Percentiles rank a stretch among this genome's conserved stretches.
Conservation (phyloP, 208 protist genomes). For the Wallacemonas collosoma region DNA sequence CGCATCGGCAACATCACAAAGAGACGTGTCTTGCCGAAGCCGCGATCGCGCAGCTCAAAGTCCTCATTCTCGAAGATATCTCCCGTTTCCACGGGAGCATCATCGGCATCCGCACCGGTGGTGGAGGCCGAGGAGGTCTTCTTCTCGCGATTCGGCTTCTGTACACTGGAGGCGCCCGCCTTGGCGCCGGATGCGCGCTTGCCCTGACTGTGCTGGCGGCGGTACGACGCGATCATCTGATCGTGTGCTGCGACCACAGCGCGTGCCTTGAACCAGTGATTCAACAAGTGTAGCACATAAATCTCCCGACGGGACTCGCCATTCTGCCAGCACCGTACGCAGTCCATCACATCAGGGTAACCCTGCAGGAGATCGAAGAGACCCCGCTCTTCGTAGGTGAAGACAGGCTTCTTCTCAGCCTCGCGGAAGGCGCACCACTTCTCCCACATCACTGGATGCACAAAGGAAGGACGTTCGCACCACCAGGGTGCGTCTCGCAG, state of each 20-base stretch:
- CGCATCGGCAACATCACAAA: conserved; percentile 94
- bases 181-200: background rate
- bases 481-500: background rate
- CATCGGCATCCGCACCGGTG: background rate
- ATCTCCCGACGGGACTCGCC: conserved; percentile 69
- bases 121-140: background rate
- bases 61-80: conserved; percentile 32
- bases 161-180: background rate
- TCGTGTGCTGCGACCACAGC: conserved; percentile 77
- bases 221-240: conserved; percentile 43
- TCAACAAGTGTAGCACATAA: conserved; percentile 69
- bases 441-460: conserved; percentile 72
- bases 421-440: conserved; percentile 67
- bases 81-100: background rate
- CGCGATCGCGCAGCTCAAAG: conserved; percentile 91
- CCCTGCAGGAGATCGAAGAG: conserved; percentile 73
- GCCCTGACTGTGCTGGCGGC: conserved; percentile 10
- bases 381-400: conserved; percentile 75
- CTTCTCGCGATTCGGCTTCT: background rate
- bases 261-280: conserved; percentile 89
- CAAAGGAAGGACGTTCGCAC: conserved; percentile 41
- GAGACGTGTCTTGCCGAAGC: conserved; percentile 93
- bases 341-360: conserved; percentile 82
- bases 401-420: conserved; percentile 21
- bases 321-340: conserved; percentile 76